Conservation (phyloP, 371 early-diverging fungal genomes). For the Dichotomocladium elegans region DNA sequence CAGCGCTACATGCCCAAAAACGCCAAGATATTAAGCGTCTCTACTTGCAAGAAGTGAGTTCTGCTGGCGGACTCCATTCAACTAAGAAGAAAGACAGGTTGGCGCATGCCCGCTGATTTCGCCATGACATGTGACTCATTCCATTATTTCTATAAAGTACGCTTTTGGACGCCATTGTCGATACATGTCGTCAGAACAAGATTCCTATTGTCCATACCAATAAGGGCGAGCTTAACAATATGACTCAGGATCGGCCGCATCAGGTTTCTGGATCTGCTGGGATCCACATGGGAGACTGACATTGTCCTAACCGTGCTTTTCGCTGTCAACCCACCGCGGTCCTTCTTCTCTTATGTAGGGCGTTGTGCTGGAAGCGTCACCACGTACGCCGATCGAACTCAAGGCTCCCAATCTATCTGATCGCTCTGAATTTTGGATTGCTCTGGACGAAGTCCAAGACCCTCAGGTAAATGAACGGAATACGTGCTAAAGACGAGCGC, state of each 20-base stretch:
- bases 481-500: neutral
- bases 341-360: too few species aligned
- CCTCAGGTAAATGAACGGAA: constrained; percentile 44
- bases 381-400: constrained; percentile 1
- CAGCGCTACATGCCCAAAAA: constrained; percentile 11
- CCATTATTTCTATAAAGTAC: too few species aligned
- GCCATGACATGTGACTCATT: too few species aligned
- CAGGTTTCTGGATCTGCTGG: too few species aligned
- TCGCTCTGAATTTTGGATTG: constrained; percentile 41
- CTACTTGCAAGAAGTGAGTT: constrained; percentile 8
- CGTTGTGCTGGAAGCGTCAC: constrained; percentile 15
- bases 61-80: neutral
- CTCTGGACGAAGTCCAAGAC: constrained; percentile 62
- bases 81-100: neutral
- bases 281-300: neutral
- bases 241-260: constrained; percentile 22
- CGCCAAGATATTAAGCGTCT: constrained; percentile 1
- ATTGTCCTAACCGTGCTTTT: neutral
- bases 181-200: constrained; percentile 2
- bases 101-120: neutral
- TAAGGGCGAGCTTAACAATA: constrained; percentile 24
- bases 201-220: constrained; percentile 7
- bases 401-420: neutral
- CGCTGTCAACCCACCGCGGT: too few species aligned
- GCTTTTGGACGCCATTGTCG: constrained; percentile 1